These are phyloP conservation scores for Picochlorum sp. DNA, from an alignment of 139 green algal genomes.

Conservation along the genomic window DNA sequence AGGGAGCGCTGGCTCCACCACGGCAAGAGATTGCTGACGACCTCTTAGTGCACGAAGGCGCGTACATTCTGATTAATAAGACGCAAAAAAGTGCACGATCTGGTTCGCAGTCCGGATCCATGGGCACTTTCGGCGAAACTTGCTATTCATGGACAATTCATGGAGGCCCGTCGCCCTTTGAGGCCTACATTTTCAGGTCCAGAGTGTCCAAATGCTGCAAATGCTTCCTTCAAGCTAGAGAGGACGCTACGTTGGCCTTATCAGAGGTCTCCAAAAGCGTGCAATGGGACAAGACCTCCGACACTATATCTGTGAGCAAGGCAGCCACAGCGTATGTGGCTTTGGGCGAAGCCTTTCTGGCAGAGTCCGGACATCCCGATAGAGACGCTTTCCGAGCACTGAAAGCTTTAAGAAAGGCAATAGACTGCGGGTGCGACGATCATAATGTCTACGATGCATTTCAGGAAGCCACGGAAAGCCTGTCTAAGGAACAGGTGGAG, in stretches of 20 bases:
- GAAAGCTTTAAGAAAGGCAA: constrained; percentile 19
- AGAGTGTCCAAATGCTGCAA: constrained; percentile 14
- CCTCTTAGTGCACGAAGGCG: too few relatives aligned
- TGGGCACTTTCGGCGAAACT: too few relatives aligned
- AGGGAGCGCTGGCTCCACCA: too few relatives aligned
- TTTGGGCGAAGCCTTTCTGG: constrained; percentile 22
- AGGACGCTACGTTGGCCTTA: constrained; percentile 9
- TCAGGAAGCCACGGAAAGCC: constrained; percentile 14
- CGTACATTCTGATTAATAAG: too few relatives aligned
- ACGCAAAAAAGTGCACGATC: too few relatives aligned
- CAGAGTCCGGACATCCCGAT: constrained; percentile 29
- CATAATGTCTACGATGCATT: constrained; percentile 10
- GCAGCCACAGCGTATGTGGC: not conserved
- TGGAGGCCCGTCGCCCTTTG: not conserved
- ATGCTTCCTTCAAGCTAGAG: constrained; percentile 30
- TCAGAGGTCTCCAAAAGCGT: not conserved
- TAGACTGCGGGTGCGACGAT: constrained; percentile 8
- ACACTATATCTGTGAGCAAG: not conserved
- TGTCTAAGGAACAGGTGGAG: constrained; percentile 21
- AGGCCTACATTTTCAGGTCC: constrained; percentile 24
- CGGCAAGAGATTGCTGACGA: too few relatives aligned
- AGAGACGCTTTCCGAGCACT: constrained; percentile 10
- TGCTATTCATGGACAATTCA: too few relatives aligned
- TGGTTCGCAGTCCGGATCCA: too few relatives aligned
- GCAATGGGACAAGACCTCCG: not conserved